Evolutionary conservation across 176 grass and related monocot genomes (phyloP), one percentile per base, ranked within the genome.

Genomic region (Ensete ventricosum): DNA sequence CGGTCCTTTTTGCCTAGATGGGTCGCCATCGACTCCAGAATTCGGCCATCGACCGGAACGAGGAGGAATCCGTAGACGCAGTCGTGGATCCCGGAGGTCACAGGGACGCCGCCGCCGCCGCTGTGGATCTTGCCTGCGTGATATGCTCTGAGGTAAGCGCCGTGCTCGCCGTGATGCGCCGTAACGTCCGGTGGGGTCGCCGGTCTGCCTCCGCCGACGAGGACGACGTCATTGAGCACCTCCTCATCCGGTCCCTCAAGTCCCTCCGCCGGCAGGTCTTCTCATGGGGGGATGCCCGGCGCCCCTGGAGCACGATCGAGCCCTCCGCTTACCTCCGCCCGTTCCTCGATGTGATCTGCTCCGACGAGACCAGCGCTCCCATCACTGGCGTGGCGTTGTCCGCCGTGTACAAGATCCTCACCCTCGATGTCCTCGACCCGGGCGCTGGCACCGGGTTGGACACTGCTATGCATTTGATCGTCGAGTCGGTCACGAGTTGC

Each of bases 151-250:
- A 94, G 86, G 91, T 88, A 21, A 87, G 90, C 81, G 65, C 91
- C 25, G 95, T 99, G 55, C 90, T 99, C 7, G 84, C 95, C 75
- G 84, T 91, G 63, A 91, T 94, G 90, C 95, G 95, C 14, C 86
- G 88, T 0, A 82, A 87, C 69, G 82, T 89, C 62, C 90, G 88
- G 62, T 85, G 87, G 69, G 78, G 78, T 57, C 49, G 78, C 55
- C 78, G 78, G 11, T 80, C 73, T 59, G 86, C 76, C 19, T 67
- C 75, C 9, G 75, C 73, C 1, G 86, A 75, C 53, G 87, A 83
- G 54, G 95, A 86, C 73, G 84, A 79, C 54, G 66, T 51, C 11
- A 80, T 87, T 17, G 88, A 94, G 72, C 90, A 88, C 70, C 82
- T 84, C 54, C 88, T 99, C 54, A 86, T 94, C 9, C 79, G 82